Conservation (phyloP, 148 eudicot genomes). For the Vaccinium myrtillus region DNA sequence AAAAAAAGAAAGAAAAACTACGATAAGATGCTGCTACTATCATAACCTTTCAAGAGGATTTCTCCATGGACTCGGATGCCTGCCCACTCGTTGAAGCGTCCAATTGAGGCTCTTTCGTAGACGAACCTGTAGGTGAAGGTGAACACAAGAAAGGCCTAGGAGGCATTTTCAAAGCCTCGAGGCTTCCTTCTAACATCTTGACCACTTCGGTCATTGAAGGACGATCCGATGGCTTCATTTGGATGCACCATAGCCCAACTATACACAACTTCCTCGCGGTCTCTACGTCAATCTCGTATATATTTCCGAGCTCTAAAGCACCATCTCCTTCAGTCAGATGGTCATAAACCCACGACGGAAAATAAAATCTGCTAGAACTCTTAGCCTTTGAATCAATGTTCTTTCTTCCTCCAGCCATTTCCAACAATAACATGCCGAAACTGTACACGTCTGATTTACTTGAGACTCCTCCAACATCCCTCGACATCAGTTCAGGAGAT, state of each 20-base stretch:
- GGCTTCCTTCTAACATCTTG: conserved; percentile 8
- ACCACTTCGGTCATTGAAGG: conserved; percentile 15
- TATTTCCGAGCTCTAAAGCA: conserved; percentile 1
- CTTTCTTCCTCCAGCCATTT: conserved; percentile 9
- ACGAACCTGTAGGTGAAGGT: neutral
- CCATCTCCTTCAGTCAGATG: neutral
- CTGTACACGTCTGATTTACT: conserved; percentile 12
- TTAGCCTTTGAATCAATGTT: neutral
- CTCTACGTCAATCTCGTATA: neutral
- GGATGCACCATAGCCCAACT: conserved; percentile 11
- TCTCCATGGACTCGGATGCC: neutral
- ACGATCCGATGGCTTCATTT: conserved; percentile 5
- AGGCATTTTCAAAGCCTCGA: conserved; percentile 7
- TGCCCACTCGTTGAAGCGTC: neutral
- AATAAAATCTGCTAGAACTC: conserved; percentile 6
- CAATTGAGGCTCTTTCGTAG: neutral
- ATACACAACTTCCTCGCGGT: neutral
- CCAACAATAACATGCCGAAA: conserved; percentile 11
- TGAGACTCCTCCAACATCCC: conserved; percentile 8
- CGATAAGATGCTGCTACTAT: neutral
- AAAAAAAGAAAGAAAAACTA: neutral
- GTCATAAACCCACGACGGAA: conserved; percentile 11
- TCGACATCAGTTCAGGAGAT: conserved; percentile 10
- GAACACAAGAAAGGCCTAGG: neutral
- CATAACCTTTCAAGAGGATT: neutral